Conservation (phyloP, 345 rosid genomes). For the Syzygium grande region DNA sequence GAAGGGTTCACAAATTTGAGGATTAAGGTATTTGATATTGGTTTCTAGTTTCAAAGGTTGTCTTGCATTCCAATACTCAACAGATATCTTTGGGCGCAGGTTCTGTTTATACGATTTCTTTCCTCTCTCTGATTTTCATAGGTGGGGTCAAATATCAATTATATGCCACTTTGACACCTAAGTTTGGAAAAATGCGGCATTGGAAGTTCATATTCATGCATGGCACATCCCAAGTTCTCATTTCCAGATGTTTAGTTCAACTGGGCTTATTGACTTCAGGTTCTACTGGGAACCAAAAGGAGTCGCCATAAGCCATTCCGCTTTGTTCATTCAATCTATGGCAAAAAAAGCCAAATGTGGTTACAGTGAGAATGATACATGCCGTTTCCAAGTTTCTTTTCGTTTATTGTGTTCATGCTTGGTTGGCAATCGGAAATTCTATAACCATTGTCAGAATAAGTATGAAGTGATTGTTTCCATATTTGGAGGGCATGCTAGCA, state of each 20-base stretch:
- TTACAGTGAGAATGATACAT: slow-evolving; percentile 17
- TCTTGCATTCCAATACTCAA: not conserved
- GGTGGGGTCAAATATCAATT: too few species aligned
- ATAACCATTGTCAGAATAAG: not conserved
- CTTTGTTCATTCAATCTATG: slow-evolving; percentile 66
- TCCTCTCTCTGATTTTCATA: too few species aligned
- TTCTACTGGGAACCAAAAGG: slow-evolving; percentile 91
- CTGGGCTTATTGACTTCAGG: slow-evolving; percentile 21
- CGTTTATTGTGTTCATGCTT: not conserved
- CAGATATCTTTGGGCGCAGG: not conserved
- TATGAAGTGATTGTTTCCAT: not conserved
- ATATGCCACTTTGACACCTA: too few species aligned
- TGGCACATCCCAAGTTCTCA: not conserved
- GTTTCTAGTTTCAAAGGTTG: not conserved
- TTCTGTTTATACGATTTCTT: too few species aligned
- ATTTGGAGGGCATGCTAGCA: not conserved
- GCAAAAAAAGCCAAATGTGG: slow-evolving; percentile 78
- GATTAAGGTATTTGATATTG: not conserved
- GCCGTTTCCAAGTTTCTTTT: slow-evolving; percentile 7
- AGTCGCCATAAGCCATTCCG: slow-evolving; percentile 62
- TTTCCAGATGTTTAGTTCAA: not conserved
- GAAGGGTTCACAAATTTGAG: not conserved
- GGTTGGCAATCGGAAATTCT: not conserved
- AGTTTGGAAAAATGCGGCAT: too few species aligned
- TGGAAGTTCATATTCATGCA: too few species aligned